Conservation (phyloP, 305 asterid genomes). For the Rubia tinctorum region DNA sequence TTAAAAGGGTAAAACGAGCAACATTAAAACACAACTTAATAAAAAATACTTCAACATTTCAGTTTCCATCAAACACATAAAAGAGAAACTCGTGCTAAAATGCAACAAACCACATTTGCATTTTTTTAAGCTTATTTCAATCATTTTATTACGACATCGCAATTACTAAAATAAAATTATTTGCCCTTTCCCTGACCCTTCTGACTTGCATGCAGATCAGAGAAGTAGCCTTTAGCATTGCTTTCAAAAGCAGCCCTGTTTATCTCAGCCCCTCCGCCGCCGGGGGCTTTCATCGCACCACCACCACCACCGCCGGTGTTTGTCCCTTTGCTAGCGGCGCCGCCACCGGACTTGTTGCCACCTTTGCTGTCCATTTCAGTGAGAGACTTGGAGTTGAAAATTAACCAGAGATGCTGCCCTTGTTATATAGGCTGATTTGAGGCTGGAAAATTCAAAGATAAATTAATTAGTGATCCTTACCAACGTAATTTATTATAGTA, state of each 20-base stretch:
- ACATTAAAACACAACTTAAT: too few species aligned
- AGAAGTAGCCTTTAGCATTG: not conserved
- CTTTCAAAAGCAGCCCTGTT: not conserved
- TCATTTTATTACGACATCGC: not conserved
- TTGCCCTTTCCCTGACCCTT: not conserved
- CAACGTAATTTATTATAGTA: too few species aligned
- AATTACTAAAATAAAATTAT: too few species aligned
- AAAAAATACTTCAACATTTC: too few species aligned
- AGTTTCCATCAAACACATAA: too few species aligned
- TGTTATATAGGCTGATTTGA: too few species aligned
- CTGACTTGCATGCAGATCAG: not conserved
- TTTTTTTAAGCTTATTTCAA: not conserved
- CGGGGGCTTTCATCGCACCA: not conserved
- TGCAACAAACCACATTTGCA: not conserved
- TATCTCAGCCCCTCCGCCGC: not conserved
- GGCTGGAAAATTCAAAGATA: too few species aligned
- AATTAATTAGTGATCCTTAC: too few species aligned
- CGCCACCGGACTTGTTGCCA: not conserved
- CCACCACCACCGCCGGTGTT: not conserved
- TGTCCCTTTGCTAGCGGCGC: too few species aligned
- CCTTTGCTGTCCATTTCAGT: not conserved
- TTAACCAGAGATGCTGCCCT: too few species aligned
- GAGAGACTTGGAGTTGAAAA: too few species aligned
- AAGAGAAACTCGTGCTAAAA: not conserved
- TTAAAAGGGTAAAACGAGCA: too few species aligned